A percentile compares a stretch with the other conserved stretches of the same genome.
These are phyloP conservation scores for Gymnopilus junonius DNA, from an alignment of 768 basidiomycete species.

Conservation along the genomic window DNA sequence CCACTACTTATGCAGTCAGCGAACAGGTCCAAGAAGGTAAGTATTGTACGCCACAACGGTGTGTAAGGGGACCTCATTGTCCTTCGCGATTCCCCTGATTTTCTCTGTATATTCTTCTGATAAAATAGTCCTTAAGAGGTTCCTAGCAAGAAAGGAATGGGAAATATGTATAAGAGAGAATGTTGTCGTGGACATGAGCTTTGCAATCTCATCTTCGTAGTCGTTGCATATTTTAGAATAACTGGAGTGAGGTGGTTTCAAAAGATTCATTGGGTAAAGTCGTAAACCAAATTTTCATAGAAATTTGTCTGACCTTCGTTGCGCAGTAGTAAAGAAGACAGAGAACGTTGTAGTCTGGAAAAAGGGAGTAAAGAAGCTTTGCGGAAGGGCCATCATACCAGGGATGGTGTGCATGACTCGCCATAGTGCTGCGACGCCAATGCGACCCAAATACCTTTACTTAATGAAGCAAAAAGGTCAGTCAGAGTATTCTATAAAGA, in stretches of 20 bases:
- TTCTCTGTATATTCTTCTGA: slow-evolving; percentile 38
- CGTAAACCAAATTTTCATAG: no score
- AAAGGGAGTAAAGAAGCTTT: neutral
- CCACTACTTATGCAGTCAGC: slow-evolving; percentile 44
- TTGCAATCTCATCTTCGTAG: slow-evolving; percentile 29
- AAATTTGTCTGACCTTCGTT: neutral
- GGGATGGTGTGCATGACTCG: neutral
- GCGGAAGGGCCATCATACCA: no score
- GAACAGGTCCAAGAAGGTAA: slow-evolving; percentile 42
- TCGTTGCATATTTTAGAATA: slow-evolving; percentile 36
- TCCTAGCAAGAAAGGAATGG: slow-evolving; percentile 31
- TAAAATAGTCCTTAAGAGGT: slow-evolving; percentile 32
- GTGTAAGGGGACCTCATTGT: slow-evolving; percentile 32
- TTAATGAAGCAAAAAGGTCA: no score
- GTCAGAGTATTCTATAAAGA: no score
- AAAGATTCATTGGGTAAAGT: slow-evolving; percentile 38
- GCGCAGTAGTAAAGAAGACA: neutral
- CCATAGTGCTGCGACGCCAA: neutral
- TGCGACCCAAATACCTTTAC: no score
- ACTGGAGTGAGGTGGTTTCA: slow-evolving; percentile 31
- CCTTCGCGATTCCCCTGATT: slow-evolving; percentile 35
- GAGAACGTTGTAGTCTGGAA: neutral
- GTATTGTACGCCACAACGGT: slow-evolving; percentile 43
- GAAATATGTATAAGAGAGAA: slow-evolving; percentile 26
- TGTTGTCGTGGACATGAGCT: slow-evolving; percentile 34